A percentile compares a stretch with the other conserved stretches of the same genome.
phyloP scores from a whole-genome alignment of 345 rosid genomes.

The Arabis alpina region DNA sequence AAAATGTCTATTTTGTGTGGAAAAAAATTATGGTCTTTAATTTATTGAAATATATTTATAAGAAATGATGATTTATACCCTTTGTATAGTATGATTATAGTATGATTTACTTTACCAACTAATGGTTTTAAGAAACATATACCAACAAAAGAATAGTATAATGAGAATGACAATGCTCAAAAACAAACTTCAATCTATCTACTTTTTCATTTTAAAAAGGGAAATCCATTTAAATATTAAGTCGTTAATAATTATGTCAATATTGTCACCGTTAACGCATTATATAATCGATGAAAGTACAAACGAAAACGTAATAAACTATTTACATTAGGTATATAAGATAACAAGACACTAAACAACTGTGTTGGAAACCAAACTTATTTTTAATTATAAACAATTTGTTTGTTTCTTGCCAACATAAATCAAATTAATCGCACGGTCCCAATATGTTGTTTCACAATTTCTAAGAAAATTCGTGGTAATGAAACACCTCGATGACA shows the following conservation, averaged over 20 bases:
- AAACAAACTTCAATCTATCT: not conserved
- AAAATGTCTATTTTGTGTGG: not conserved
- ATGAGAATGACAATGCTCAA: conserved; percentile 32
- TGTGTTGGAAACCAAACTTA: conserved; percentile 31
- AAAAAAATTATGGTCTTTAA: not conserved
- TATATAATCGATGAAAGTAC: conserved; percentile 22
- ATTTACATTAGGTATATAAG: conserved; percentile 25
- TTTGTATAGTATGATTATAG: no score
- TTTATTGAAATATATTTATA: not conserved
- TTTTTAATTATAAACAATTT: not conserved
- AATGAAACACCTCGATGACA: conserved; percentile 44
- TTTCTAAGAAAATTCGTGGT: conserved; percentile 45
- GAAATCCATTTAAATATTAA: not conserved
- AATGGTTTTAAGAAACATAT: no score
- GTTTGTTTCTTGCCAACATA: conserved; percentile 13
- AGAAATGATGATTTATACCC: no score
- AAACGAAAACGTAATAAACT: conserved; percentile 22
- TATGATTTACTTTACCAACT: no score
- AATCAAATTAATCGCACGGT: conserved; percentile 36
- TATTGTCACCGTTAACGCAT: conserved; percentile 13
- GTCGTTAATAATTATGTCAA: conserved; percentile 24
- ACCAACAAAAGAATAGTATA: not conserved
- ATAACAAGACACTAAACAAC: conserved; percentile 17
- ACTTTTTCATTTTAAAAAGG: not conserved
- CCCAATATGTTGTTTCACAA: conserved; percentile 40